Conservation (phyloP, 768 basidiomycete genomes). For the Lepiota brunneoincarnata region DNA sequence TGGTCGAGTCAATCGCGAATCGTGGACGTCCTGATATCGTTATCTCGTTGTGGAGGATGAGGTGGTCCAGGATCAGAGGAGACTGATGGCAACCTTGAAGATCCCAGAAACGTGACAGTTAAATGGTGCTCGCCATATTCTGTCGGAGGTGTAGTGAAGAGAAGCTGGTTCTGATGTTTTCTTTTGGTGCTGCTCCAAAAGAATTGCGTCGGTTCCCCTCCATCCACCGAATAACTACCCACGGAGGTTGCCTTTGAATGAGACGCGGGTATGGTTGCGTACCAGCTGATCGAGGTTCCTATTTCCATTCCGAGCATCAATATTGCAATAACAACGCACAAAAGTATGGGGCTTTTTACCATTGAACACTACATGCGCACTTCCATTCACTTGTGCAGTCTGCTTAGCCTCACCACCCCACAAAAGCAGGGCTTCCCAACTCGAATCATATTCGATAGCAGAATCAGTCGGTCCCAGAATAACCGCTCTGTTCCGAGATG, state of each 20-base stretch:
- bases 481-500: neutral
- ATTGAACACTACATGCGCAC: neutral
- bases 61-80: neutral
- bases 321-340: neutral
- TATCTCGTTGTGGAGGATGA: too few species aligned
- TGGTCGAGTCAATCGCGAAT: too few species aligned
- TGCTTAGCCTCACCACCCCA: neutral
- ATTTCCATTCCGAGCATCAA: neutral
- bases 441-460: neutral
- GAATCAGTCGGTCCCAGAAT: neutral
- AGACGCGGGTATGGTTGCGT: neutral
- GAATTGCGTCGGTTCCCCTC: neutral
- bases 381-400: neutral
- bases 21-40: too few species aligned
- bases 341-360: neutral
- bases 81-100: neutral
- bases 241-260: neutral
- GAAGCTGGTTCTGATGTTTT: neutral
- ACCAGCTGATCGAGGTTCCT: neutral
- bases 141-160: neutral
- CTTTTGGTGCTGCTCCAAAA: neutral
- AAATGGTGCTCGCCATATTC: neutral
- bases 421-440: neutral
- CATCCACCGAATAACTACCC: neutral
- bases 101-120: neutral